Evolutionary conservation across 1,284 basidiomycete genomes (phyloP), one percentile per base, ranked within the genome.

Genomic region (Athelia sp.): DNA sequence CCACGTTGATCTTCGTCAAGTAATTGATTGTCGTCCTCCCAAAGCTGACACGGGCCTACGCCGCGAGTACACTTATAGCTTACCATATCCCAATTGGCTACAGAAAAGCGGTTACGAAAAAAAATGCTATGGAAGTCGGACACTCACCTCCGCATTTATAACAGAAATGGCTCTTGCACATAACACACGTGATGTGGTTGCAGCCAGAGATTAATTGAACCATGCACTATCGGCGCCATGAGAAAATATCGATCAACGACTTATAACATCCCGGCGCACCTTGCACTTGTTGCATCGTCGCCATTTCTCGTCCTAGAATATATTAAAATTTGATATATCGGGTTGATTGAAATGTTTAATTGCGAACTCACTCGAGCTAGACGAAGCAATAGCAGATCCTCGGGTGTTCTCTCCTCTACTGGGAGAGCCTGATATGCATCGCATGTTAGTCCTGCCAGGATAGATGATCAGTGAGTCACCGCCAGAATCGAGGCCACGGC

Each of bases 221-320:
- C 36, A 40, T 40, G 6, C 15, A 8, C 36, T 40, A n/a, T 29
- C 43, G 71, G 35, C 9, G 48, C 45, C 50, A 54, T 43, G 11
- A 44, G 43, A 21, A 21, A 21, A 17, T 32, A 15, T 34, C 19
- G 29, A 26, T 24, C 17, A 11, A 10, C 6, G 22, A 18, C n/a
- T 34, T n/a, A 13, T 31, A 29, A 34, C 34, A 31, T 2, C 31
- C 13, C 19, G 22, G 49, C 63, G 46, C 51, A 69, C 69, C 14
- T 62, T 46, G 52, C 73, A 74, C n/a, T 61, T 64, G 2, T 68
- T 66, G 53, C 73, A 75, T 14, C 72, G 67, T 44, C 71, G 65
- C 73, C 73, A 75, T 17, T 66, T 56, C 49, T 72, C 54, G 6
- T 64, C 69, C 69, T 72, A 36, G 29, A n/a, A 11, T 11, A 40